A percentile compares a stretch with the other conserved stretches of the same genome.
These are phyloP conservation scores for Lycium barbarum DNA, from an alignment of 257 asterid genomes.

Conservation along the genomic window DNA sequence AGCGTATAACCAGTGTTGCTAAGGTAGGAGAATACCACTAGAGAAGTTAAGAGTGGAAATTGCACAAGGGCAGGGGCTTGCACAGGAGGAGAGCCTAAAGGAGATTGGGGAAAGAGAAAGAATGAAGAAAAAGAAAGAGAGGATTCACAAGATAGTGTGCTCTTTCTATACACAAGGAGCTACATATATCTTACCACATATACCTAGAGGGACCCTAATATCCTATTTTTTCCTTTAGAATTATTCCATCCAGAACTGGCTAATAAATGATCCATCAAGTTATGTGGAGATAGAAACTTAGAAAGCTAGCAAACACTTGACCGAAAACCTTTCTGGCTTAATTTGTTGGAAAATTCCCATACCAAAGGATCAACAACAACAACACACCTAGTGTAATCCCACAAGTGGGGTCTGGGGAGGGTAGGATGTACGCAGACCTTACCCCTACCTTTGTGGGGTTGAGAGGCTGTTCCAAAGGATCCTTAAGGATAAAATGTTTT, in stretches of 20 bases:
- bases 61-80: not conserved
- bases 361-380: not conserved
- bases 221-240: not conserved
- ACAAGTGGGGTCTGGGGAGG: too few species aligned
- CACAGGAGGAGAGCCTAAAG: not conserved
- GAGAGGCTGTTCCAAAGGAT: too few species aligned
- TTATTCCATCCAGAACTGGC: not conserved
- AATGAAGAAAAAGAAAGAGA: not conserved
- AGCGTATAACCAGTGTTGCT: not conserved
- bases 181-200: conserved; percentile 5
- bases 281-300: not conserved
- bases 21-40: not conserved
- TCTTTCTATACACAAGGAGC: not conserved
- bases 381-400: too few species aligned
- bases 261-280: not conserved
- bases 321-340: not conserved
- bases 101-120: not conserved
- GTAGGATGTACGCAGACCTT: too few species aligned
- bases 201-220: conserved; percentile 6
- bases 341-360: not conserved
- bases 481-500: not conserved
- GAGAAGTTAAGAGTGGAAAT: not conserved
- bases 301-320: conserved; percentile 13
- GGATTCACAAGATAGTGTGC: not conserved
- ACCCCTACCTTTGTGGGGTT: too few species aligned